These are phyloP conservation scores for Eudorina sp. DNA, from an alignment of 139 green algal genomes.

Conservation along the genomic window DNA sequence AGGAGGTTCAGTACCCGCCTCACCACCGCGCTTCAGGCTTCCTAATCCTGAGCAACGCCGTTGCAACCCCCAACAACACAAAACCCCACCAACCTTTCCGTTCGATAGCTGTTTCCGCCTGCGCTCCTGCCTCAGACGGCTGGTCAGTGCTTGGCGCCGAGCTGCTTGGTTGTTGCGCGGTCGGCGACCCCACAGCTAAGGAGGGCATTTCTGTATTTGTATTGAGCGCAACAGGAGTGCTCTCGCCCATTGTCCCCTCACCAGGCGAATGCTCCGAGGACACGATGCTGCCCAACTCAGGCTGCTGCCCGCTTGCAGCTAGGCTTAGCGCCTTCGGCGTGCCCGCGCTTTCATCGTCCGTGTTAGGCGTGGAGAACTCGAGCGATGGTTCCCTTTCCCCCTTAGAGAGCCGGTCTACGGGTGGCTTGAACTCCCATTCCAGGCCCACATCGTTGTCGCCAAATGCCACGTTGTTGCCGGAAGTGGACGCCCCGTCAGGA, in stretches of 20 bases:
- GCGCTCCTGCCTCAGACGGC: not conserved
- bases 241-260: not conserved
- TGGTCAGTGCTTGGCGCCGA: not conserved
- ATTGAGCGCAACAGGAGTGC: too few relatives aligned
- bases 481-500: constrained; percentile 11
- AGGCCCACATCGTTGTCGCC: not conserved
- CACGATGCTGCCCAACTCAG: not conserved
- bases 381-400: constrained; percentile 26
- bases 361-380: constrained; percentile 33
- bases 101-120: not conserved
- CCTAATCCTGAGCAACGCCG: too few relatives aligned
- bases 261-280: not conserved
- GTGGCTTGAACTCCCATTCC: constrained; percentile 39
- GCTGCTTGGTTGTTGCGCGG: too few relatives aligned
- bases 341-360: constrained; percentile 27
- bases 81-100: too few relatives aligned
- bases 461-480: not conserved
- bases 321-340: constrained; percentile 20
- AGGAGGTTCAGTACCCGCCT: too few relatives aligned
- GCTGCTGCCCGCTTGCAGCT: not conserved
- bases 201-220: too few relatives aligned
- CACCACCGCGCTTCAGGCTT: too few relatives aligned
- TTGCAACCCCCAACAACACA: too few relatives aligned
- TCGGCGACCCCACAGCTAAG: not conserved
- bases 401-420: not conserved